Evolutionary conservation across 2,329 filamentous ascomycete species (phyloP), one percentile per base, ranked within the genome.

Genomic region (Trichophyton simii): DNA sequence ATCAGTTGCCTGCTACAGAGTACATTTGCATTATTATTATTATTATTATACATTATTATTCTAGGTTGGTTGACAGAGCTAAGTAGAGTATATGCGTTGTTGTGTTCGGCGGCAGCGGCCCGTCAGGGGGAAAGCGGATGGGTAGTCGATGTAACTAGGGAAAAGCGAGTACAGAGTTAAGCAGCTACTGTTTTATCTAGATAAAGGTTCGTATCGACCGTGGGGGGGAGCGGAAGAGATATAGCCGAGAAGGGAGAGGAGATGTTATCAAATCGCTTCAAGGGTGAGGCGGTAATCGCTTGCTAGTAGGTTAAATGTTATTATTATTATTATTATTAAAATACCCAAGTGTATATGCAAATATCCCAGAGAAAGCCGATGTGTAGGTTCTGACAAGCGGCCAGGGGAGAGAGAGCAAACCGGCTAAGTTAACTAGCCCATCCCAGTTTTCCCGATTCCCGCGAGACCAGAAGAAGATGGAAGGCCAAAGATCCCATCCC

Each of bases 51-150:
- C 34, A 31, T 38, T 38, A 9, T 9, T 34, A 38, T 38, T 31
- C 34, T 38, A 38, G 9, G 34, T 38, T 13, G 34, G 34, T 38
- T 25, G 44, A 11, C 9, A 13, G 20, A n/a, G 38, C 18, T 48
- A 28, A 28, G 25, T 28, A 28, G 25, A 18, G 18, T 18, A 18
- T 28, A 28, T 31, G 28, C 22, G 28, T 41, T 11, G 15, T 36
- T 42, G 25, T 50, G 59, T 59, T 54, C 31, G 15, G 42, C 58
- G 41, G 48, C 20, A 25, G 25, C 31, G 34, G 55, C 41, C 46
- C 28, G 44, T 8, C 22, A 31, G 60, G 42, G 48, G 60, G 59
- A 58, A 31, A 57, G 38, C 7, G 58, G 58, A 58, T 58, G 41
- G 41, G 25, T 25, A 41, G 13, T 31, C 22, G 22, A 22, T 22